Conservation (phyloP, 2,329 filamentous ascomycete species). For the Monosporascus cannonballus region DNA sequence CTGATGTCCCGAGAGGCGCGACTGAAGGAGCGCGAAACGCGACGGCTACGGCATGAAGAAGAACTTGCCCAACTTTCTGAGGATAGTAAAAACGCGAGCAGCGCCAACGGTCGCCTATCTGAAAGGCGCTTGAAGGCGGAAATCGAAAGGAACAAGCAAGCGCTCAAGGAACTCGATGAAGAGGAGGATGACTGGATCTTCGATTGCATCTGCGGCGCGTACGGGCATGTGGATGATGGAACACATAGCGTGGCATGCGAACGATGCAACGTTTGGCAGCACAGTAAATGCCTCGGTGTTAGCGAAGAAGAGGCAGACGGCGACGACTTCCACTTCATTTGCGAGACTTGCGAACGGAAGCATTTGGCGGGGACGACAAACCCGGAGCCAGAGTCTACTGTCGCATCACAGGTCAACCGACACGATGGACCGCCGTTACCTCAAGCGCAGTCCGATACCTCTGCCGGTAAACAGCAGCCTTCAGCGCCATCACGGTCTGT, state of each 20-base stretch:
- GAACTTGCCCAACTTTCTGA: constrained; percentile 75
- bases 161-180: constrained; percentile 62
- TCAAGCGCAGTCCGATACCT: constrained; percentile 15
- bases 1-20: constrained; percentile 81
- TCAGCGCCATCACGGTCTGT: constrained; percentile 5
- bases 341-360: constrained; percentile 68
- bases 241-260: constrained; percentile 93
- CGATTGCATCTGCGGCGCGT: constrained; percentile 85
- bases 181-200: constrained; percentile 87
- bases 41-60: constrained; percentile 77
- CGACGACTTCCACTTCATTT: constrained; percentile 84
- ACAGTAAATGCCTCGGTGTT: constrained; percentile 86
- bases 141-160: constrained; percentile 72
- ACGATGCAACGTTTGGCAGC: constrained; percentile 91
- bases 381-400: constrained; percentile 41
- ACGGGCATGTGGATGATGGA: constrained; percentile 91
- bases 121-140: constrained; percentile 76
- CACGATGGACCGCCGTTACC: constrained; percentile 19
- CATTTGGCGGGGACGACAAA: constrained; percentile 49
- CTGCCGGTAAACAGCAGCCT: constrained; percentile 10
- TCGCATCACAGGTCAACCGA: constrained; percentile 47
- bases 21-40: constrained; percentile 76
- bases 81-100: constrained; percentile 57
- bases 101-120: constrained; percentile 58
- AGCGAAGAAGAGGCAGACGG: constrained; percentile 72